Conservation (phyloP, 345 rosid species). For the Adansonia digitata region DNA sequence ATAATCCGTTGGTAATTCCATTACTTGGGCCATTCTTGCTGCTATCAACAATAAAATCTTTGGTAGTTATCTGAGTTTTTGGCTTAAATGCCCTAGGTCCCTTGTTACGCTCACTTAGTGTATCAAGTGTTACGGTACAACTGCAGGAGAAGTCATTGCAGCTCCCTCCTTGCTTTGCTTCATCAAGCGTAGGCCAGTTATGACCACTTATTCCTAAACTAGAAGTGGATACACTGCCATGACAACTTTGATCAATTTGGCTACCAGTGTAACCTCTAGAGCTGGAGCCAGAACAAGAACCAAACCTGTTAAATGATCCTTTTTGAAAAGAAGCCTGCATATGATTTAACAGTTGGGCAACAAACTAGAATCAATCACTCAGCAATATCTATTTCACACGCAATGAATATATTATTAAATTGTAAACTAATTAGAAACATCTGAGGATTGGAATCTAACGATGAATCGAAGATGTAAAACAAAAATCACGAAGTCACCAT, state of each 20-base stretch:
- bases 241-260: slow-evolving; percentile 27
- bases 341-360: slow-evolving; percentile 21
- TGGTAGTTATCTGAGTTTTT: slow-evolving; percentile 24
- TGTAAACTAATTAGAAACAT: neutral
- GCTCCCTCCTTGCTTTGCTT: slow-evolving; percentile 37
- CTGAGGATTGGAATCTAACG: neutral
- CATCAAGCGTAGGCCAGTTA: slow-evolving; percentile 45
- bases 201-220: slow-evolving; percentile 31
- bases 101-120: slow-evolving; percentile 49
- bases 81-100: slow-evolving; percentile 57
- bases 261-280: slow-evolving; percentile 34
- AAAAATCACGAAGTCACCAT: neutral
- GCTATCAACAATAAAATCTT: slow-evolving; percentile 18
- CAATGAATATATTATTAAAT: neutral
- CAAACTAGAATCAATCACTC: neutral
- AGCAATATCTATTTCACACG: neutral
- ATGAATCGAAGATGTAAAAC: neutral
- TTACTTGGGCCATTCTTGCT: slow-evolving; percentile 22
- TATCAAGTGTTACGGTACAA: slow-evolving; percentile 38
- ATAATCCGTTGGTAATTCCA: slow-evolving; percentile 24
- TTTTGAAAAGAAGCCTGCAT: slow-evolving; percentile 43
- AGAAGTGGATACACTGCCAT: slow-evolving; percentile 30
- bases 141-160: slow-evolving; percentile 40
- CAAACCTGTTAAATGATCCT: slow-evolving; percentile 37
- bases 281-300: slow-evolving; percentile 34